Evolutionary conservation across 192 early-diverging fungal genomes (phyloP).

Genomic region (Fimicolochytrium jonesii): DNA sequence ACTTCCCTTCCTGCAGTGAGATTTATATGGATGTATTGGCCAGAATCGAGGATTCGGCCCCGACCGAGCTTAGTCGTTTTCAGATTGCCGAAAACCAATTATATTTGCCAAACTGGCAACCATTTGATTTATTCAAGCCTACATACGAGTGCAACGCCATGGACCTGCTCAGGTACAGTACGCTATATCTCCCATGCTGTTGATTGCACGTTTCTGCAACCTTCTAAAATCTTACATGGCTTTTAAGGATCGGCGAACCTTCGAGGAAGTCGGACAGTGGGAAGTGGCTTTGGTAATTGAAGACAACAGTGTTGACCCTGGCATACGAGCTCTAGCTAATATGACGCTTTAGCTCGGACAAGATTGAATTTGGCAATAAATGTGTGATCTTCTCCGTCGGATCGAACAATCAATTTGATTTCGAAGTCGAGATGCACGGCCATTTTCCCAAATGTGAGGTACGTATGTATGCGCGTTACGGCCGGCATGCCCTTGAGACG

Average conservation of each 20-base stretch:
- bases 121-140: conserved; percentile 2
- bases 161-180: conserved; percentile 1
- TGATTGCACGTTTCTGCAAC: too few relatives aligned
- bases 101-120: conserved; percentile 2
- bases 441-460: not conserved
- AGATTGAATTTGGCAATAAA: conserved; percentile 4
- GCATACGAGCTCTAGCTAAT: too few relatives aligned
- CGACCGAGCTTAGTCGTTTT: too few relatives aligned
- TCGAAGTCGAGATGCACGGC: not conserved
- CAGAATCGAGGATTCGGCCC: too few relatives aligned
- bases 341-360: not conserved
- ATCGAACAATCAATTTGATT: conserved; percentile 11
- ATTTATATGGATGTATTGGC: too few relatives aligned
- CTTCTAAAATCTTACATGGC: too few relatives aligned
- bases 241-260: not conserved
- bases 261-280: not conserved
- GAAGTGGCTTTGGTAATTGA: conserved; percentile 1
- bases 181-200: too few relatives aligned
- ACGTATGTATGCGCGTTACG: too few relatives aligned
- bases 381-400: conserved; percentile 9
- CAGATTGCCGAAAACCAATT: too few relatives aligned
- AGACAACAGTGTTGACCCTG: not conserved
- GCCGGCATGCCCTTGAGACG: too few relatives aligned
- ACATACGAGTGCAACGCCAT: conserved; percentile 13
- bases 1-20: too few relatives aligned